Evolutionary conservation across 306 rosid species (phyloP).

Genomic region (Canavalia gladiata): DNA sequence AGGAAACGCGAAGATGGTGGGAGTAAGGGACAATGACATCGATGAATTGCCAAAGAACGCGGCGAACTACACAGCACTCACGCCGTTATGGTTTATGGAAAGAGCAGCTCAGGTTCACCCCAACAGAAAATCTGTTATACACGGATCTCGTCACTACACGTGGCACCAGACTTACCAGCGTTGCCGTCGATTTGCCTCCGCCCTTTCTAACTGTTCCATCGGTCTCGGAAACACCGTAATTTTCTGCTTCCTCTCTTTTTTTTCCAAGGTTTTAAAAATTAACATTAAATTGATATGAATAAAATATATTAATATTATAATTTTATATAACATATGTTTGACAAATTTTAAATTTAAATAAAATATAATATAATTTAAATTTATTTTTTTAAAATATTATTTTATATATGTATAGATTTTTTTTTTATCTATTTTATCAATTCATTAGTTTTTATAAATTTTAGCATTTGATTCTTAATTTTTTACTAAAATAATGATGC

Average conservation of each 20-base stretch:
- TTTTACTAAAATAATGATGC: no score
- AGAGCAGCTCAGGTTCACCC: conserved; percentile 91
- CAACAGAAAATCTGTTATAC: conserved; percentile 69
- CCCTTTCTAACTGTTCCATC: conserved; percentile 69
- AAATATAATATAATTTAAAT: no score
- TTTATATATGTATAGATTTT: no score
- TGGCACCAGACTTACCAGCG: conserved; percentile 88
- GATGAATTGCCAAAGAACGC: conserved; percentile 88
- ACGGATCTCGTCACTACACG: conserved; percentile 81
- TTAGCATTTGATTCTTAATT: no score
- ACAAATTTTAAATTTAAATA: no score
- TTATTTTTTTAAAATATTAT: no score
- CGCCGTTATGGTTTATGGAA: conserved; percentile 90
- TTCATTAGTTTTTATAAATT: no score
- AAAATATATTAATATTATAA: no score
- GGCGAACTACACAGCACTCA: conserved; percentile 84
- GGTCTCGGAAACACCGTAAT: conserved; percentile 78
- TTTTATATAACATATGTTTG: no score
- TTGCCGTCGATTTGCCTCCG: conserved; percentile 88
- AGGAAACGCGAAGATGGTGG: neutral
- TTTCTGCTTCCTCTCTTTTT: neutral
- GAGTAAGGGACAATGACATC: conserved; percentile 55
- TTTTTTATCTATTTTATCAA: no score
- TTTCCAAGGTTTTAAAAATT: neutral
- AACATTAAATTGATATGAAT: neutral